Evolutionary conservation across 495 filamentous ascomycete genomes (phyloP).

Genomic region (Penicillium maclennaniae): DNA sequence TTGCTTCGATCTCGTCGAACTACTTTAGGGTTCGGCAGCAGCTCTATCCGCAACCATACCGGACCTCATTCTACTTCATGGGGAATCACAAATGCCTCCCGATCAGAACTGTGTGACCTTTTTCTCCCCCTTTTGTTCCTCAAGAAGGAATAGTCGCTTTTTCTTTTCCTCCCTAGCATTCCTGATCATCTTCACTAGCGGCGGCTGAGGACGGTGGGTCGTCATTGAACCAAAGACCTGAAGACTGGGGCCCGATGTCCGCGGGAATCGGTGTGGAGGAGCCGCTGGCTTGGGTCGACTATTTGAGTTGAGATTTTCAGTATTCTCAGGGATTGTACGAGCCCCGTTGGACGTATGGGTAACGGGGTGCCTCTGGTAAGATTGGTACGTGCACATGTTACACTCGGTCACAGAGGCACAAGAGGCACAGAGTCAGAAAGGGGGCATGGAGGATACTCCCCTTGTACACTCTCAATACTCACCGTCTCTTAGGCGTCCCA

Average conservation of each 20-base stretch:
- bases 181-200: slow-evolving; percentile 2
- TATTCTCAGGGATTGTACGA: not conserved
- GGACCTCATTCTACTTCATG: not conserved
- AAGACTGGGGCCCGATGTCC: slow-evolving; percentile 8
- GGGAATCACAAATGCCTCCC: not conserved
- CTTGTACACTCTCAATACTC: not conserved
- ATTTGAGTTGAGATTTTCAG: slow-evolving; percentile 13
- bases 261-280: slow-evolving; percentile 8
- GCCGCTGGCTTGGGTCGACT: slow-evolving; percentile 2
- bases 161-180: not conserved
- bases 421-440: too few species aligned
- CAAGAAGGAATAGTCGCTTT: not conserved
- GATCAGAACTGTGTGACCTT: not conserved
- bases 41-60: not conserved
- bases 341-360: too few species aligned
- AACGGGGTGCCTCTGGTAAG: too few species aligned
- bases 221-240: not conserved
- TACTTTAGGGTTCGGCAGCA: not conserved
- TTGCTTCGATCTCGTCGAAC: not conserved
- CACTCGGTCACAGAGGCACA: too few species aligned
- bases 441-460: too few species aligned
- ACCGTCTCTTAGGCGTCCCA: not conserved
- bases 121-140: too few species aligned
- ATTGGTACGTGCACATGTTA: too few species aligned
- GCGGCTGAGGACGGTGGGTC: slow-evolving; percentile 15